Evolutionary conservation across 2,329 filamentous ascomycete species (phyloP).

Genomic region (Fusarium sacchari): DNA sequence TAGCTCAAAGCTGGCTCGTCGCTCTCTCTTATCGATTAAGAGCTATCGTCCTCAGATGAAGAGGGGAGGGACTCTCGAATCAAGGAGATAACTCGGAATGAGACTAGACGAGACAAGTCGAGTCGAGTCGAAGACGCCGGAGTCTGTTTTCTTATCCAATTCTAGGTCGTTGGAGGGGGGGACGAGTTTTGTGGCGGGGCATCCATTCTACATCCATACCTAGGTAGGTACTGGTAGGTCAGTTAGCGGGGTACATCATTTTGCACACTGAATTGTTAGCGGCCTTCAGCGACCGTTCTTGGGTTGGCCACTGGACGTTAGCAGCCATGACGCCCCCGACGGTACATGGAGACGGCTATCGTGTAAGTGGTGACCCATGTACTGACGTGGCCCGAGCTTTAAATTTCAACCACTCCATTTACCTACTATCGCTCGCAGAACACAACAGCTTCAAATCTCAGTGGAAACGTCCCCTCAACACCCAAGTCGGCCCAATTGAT

Average conservation of each 20-base stretch:
- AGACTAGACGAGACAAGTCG: neutral
- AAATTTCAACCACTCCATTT: constrained; percentile 14
- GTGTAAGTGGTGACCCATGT: constrained; percentile 36
- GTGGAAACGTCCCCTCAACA: neutral
- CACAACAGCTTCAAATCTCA: neutral
- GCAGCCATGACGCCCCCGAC: constrained; percentile 33
- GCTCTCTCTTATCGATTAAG: constrained; percentile 15
- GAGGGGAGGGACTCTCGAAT: neutral
- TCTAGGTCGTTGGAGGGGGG: constrained; percentile 29
- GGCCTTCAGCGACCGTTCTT: constrained; percentile 31
- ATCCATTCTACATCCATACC: constrained; percentile 11
- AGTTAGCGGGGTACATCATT: constrained; percentile 35
- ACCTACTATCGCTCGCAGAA: neutral
- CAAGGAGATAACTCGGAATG: constrained; percentile 36
- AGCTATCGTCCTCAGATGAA: neutral
- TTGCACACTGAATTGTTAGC: constrained; percentile 1
- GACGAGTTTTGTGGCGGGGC: constrained; percentile 45
- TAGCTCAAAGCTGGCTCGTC: neutral
- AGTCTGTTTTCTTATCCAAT: constrained; percentile 5
- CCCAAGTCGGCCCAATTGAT: constrained; percentile 10
- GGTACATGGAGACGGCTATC: constrained; percentile 28
- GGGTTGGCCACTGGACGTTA: constrained; percentile 12
- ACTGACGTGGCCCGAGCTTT: constrained; percentile 40
- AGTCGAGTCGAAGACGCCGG: constrained; percentile 14
- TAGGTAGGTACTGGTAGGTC: neutral